Percentiles rank a stretch among this genome's conserved stretches.
Conservation (phyloP, 2,329 filamentous ascomycete species). For the Penicillium sp. region DNA sequence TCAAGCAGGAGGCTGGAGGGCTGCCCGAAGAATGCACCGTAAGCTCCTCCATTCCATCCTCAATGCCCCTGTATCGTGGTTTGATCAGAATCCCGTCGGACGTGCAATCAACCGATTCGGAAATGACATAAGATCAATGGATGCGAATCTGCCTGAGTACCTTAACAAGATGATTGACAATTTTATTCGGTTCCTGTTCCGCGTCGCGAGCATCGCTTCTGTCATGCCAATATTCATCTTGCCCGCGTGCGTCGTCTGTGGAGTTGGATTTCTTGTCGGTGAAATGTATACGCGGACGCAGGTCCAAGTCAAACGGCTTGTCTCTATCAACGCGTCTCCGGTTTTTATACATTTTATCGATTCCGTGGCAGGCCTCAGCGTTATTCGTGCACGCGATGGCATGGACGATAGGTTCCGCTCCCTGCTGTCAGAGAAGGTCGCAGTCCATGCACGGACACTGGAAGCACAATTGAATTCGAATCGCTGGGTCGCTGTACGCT, state of each 20-base stretch:
- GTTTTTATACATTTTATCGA: slow-evolving; percentile 57
- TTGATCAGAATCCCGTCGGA: slow-evolving; percentile 51
- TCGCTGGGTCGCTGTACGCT: slow-evolving; percentile 54
- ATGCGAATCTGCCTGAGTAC: slow-evolving; percentile 46
- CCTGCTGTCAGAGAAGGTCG: slow-evolving; percentile 50
- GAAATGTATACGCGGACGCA: slow-evolving; percentile 52
- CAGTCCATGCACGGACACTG: slow-evolving; percentile 44
- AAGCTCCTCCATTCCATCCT: slow-evolving; percentile 52
- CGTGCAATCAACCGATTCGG: slow-evolving; percentile 48
- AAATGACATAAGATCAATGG: slow-evolving; percentile 56
- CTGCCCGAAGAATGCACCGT: slow-evolving; percentile 51
- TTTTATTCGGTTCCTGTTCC: slow-evolving; percentile 42
- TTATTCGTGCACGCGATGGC: slow-evolving; percentile 50
- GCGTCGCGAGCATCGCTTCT: slow-evolving; percentile 47
- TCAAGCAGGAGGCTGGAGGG: slow-evolving; percentile 56
- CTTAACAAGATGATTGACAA: slow-evolving; percentile 34
- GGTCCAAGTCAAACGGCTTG: slow-evolving; percentile 45
- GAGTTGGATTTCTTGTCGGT: slow-evolving; percentile 45
- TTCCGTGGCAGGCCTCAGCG: slow-evolving; percentile 47
- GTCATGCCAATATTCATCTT: slow-evolving; percentile 53
- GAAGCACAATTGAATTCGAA: slow-evolving; percentile 56
- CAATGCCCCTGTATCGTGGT: slow-evolving; percentile 55
- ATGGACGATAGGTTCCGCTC: slow-evolving; percentile 49
- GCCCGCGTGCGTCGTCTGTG: slow-evolving; percentile 45
- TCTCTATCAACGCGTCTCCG: slow-evolving; percentile 49